Evolutionary conservation across 1,139 yeast species (phyloP), one percentile per base, ranked within the genome.

Genomic region (Scheffersomyces stambukii): DNA sequence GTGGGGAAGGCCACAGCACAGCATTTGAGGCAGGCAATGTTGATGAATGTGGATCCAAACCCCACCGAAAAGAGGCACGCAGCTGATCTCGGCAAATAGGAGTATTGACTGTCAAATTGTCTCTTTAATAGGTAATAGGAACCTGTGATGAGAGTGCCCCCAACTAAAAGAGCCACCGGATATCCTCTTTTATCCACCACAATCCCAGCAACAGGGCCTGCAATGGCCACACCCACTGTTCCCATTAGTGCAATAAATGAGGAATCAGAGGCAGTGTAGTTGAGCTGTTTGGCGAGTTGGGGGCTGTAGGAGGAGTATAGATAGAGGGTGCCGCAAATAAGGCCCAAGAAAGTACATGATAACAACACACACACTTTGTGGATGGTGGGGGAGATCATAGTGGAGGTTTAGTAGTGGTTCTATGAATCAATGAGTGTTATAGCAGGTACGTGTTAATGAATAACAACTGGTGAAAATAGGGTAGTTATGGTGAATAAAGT

Each of bases 281-380:
- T 54, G 27, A 78, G 61, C 28, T 60, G 62, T 15, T 57, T 55
- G 3, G 83, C 81, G 38, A 77, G 57, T 45, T 77, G 84, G 4
- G 85, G 83, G 25, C 81, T 76, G 45, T 75, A 77, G 5, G 81
- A 75, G 3, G 77, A 70, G 46, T 71, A 76, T 18, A 75, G 50
- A 45, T 76, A 76, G 49, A 77, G 59, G 5, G 83, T 77, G 4
- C 84, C 84, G 46, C 81, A 58, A 22, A 72, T 74, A 30, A 77
- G 54, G 21, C 79, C 77, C 17, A 70, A 49, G 30, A 70, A 56
- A 3, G 77, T 68, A 41, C 76, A 69, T 19, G 72, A 59, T 15
- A 66, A 45, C 30, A 72, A 54, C 24, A 64, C 54, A 29, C 60
- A 50, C 16, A 52, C 59, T 35, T 61, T 60, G 18, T 50, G 51